A percentile compares a stretch with the other conserved stretches of the same genome.
Conservation (phyloP, 2,329 filamentous ascomycete genomes). For the Fusarium acutatum region DNA sequence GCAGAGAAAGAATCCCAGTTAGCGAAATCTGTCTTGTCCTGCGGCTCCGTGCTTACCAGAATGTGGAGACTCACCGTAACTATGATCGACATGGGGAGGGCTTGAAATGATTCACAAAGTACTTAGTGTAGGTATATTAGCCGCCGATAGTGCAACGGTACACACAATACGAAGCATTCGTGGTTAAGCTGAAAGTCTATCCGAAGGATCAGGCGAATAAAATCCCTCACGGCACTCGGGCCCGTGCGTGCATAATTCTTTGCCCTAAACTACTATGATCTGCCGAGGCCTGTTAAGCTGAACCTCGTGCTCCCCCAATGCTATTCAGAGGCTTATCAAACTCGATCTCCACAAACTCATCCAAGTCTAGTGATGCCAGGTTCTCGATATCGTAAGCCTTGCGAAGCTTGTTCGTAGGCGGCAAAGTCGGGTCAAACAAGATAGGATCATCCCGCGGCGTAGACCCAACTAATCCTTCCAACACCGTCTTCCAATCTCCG, state of each 20-base stretch:
- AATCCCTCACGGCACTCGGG: not conserved
- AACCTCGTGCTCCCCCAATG: no score
- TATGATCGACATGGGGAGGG: not conserved
- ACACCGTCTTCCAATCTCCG: conserved; percentile 42
- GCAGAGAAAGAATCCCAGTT: not conserved
- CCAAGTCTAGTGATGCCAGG: not conserved
- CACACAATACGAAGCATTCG: not conserved
- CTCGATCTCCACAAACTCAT: not conserved
- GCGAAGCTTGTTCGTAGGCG: not conserved
- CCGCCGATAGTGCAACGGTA: not conserved
- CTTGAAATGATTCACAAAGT: not conserved
- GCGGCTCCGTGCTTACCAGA: no score
- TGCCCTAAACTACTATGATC: not conserved
- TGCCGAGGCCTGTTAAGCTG: not conserved
- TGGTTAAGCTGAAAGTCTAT: no score
- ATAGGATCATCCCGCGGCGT: conserved; percentile 15
- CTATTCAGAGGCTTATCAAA: not conserved
- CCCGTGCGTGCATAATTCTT: not conserved
- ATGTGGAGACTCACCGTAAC: not conserved
- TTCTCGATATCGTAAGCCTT: not conserved
- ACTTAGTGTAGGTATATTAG: not conserved
- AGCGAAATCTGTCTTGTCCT: not conserved
- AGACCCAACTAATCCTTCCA: conserved; percentile 41
- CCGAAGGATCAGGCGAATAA: not conserved
- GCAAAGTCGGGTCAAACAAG: not conserved